Evolutionary conservation across 192 early-diverging fungal genomes (phyloP), one percentile per base, ranked within the genome.

Genomic region (Coemansia aciculifera): DNA sequence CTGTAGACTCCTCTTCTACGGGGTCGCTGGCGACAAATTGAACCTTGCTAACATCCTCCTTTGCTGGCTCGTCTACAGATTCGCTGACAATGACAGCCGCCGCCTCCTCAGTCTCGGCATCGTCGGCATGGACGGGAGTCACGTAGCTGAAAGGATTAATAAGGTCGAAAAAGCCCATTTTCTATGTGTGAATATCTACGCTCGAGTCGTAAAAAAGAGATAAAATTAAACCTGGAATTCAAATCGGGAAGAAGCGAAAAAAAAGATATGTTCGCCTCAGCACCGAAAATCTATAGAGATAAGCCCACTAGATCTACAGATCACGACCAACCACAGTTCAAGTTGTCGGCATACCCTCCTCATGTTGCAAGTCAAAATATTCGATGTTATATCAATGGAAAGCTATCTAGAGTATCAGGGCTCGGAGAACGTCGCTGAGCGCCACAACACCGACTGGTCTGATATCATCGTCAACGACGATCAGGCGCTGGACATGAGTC

Each of bases 391-490:
- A 12, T 29, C 8, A 24, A 23, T 66, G 13, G 10, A 5, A 51
- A 31, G 31, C 8, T 13, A 29, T 31, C 72, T 77, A 79, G 63
- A 77, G 31, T 5, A 81, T 81, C 51, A 85, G 62, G 13, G 83
- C 83, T 48, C 75, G 67, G 32, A 97, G 79, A 27, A 97, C 90
- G 74, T 97, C 95, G 43, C 91, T 92, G 57, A 95, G 82, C 38
- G 90, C 90, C 64, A 95, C 89, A 46, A 97, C 90, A 17, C 95
- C 95, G 52, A 90, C 81, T 32, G 95, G 83, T 36, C 84, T 89
- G 39, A 90, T 93, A 11, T 90, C 87, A 11, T 90, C 85, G 57
- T 98, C 93, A 0, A 96, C 86, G 0, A 98, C 93, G 75, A 98
- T 92, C 60, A 98, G 85, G 43, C 97, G 89, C 81, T 96, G 91